Base-by-base conservation (phyloP, 164 flowering plant genomes). In the Protea cynaroides region DNA sequence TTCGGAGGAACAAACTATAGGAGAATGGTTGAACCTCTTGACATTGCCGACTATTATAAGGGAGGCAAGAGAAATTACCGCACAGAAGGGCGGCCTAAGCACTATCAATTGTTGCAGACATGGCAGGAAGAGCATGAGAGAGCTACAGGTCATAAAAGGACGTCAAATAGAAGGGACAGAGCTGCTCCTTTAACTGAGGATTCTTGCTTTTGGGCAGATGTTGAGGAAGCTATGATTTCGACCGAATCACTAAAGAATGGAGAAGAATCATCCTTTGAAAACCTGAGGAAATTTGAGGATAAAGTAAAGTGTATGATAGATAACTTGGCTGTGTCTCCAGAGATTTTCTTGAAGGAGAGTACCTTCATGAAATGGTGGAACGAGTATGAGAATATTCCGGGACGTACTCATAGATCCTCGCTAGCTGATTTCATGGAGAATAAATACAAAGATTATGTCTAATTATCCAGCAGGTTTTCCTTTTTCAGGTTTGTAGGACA, bases 151-250 rank as follows among this genome's bases (percentile, higher is more conserved):
- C n/a, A n/a, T n/a, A n/a, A n/a, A n/a, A n/a, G n/a, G n/a, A n/a
- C n/a, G n/a, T n/a, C 14, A 15, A 18, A 49, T 15, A 3, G 5
- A 8, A 17, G 55, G 25, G 64, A 51, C 9, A 55, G 46, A 50
- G 65, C 66, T 9, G 9, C 19, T 40, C 44, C 55, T 53, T 47
- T 81, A 21, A 83, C 87, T 0, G 80, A 73, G 63, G 82, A 81
- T 80, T 81, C 87, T 25, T 75, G 78, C 62, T 81, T 83, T 43
- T 83, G 87, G 85, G 85, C 79, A 24, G 38, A 72, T 49, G 82
- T 83, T 22, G 85, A 83, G 61, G 81, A 83, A 56, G 85, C 85
- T 25, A 14, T 59, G 3, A 71, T 72, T 15, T 65, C 59, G 23
- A 74, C 74, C 70, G 52, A 50, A 8, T 13, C 40, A 57, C 24